Percentiles rank a stretch among this genome's conserved stretches.
Evolutionary conservation across 1,284 basidiomycete genomes (phyloP).

Genomic region (Hemileia vastatrix): DNA sequence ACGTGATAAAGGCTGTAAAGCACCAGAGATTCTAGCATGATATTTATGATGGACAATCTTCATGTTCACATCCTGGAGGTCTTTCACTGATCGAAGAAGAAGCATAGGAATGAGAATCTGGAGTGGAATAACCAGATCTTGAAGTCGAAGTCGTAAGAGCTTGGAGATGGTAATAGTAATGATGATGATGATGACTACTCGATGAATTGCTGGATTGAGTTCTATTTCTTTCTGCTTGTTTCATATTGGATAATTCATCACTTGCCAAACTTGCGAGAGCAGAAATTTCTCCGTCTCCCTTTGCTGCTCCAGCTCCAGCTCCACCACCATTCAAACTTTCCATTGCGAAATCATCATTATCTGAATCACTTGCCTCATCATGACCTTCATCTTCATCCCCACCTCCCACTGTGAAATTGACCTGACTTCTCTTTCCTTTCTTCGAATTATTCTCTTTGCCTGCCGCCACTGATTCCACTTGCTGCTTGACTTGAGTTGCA

Average conservation of each 20-base stretch:
- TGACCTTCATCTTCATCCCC: constrained; percentile 24
- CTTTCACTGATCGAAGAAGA: too few species aligned
- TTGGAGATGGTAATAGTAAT: too few species aligned
- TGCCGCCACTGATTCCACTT: background rate
- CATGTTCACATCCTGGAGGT: too few species aligned
- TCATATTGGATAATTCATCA: constrained; percentile 39
- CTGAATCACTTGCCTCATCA: constrained; percentile 33
- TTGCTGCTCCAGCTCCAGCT: background rate
- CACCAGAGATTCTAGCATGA: too few species aligned
- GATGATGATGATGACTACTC: too few species aligned
- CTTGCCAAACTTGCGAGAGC: constrained; percentile 39
- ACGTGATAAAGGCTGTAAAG: too few species aligned
- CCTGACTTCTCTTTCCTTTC: background rate
- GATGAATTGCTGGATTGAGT: constrained; percentile 21
- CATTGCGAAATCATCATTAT: constrained; percentile 21
- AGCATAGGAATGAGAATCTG: too few species aligned
- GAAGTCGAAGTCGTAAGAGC: too few species aligned
- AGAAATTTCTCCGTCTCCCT: constrained; percentile 35
- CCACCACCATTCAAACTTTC: background rate
- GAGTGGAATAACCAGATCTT: too few species aligned
- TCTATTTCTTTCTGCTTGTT: constrained; percentile 35
- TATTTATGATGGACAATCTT: too few species aligned
- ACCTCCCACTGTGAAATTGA: constrained; percentile 14
- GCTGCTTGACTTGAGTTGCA: background rate
- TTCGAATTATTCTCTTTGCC: background rate